Base-by-base conservation (phyloP, 768 basidiomycete species). In the Leccinum pellstonianum region DNA sequence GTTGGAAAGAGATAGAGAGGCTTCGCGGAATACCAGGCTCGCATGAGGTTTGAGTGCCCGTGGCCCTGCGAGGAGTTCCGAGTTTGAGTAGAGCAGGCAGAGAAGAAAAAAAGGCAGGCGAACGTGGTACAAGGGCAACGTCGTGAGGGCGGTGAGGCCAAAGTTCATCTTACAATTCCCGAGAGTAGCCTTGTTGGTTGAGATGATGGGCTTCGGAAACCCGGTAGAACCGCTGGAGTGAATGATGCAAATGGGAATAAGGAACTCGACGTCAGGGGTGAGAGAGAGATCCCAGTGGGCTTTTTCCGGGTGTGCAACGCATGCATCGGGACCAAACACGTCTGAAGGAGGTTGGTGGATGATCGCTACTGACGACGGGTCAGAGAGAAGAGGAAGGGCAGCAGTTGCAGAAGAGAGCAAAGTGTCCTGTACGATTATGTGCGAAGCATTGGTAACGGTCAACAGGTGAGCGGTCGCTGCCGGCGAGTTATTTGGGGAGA, bases 401-500 rank as follows among this genome's bases (percentile, higher is more conserved):
- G 53, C 56, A 12, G 60, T 25, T 4, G 67, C 69, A 41, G 62
- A 63, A 49, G 64, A 33, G 14, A 62, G 14, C 15, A 62, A 25
- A 1, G 46, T 5, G 1, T 71, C 59, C 38, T 71, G 70, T 19
- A 66, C 69, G 8, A 71, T 61, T 21, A 70, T 27, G 43, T 71
- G 65, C 1, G 64, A 62, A 4, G 67, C 56, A 38, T 62, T 56
- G 2, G 70, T 73, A 41, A 41, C 56, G 2, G 67, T 58, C 61
- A 81, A 68, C 19, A 84, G 71, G 60, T 81, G 77, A 1, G 80
- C 80, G 25, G 80, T 75, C 5, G 81, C 82, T 5, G 75, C 67
- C 0, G 78, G 72, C 0, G 81, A 81, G 66, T 82, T 83, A 61
- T 79, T 75, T 5, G 77, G 72, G 5, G 79, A 79, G 5, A 79